Evolutionary conservation across 208 protist genomes (phyloP).

Genomic region (Leishmania mexicana): DNA sequence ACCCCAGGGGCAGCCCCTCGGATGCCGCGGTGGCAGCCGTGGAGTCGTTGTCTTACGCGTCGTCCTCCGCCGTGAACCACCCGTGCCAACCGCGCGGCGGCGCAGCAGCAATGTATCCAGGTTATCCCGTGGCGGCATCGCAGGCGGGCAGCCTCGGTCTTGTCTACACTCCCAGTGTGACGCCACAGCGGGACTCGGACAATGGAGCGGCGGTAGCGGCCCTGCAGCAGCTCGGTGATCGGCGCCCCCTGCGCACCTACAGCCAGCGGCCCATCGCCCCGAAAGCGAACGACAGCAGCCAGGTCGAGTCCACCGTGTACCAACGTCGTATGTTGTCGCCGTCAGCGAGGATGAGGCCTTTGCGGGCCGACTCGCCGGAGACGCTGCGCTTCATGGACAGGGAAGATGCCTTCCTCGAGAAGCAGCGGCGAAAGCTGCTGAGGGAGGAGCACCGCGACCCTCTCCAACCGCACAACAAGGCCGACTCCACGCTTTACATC

Average conservation of each 20-base stretch:
- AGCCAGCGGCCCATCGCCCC: slow-evolving; percentile 20
- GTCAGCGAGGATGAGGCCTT: background rate
- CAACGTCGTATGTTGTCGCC: slow-evolving; percentile 9
- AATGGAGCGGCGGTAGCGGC: background rate
- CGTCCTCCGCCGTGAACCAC: background rate
- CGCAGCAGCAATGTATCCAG: background rate
- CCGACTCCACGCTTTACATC: background rate
- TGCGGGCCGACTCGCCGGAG: slow-evolving; percentile 34
- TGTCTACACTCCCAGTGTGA: slow-evolving; percentile 18
- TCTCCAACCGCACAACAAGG: background rate
- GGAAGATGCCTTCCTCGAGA: slow-evolving; percentile 35
- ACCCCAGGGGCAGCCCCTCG: background rate
- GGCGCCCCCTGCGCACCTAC: slow-evolving; percentile 40
- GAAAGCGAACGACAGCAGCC: slow-evolving; percentile 31
- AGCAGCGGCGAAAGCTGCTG: slow-evolving; percentile 14
- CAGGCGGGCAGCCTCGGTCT: slow-evolving; percentile 22
- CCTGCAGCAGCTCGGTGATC: background rate
- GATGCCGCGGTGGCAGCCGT: background rate
- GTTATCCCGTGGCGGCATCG: slow-evolving; percentile 1
- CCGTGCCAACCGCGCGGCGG: background rate
- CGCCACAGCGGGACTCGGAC: slow-evolving; percentile 15
- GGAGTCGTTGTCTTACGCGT: background rate
- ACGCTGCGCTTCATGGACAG: slow-evolving; percentile 34
- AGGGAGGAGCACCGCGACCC: slow-evolving; percentile 23
- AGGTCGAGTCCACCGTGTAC: slow-evolving; percentile 39